phyloP scores from a whole-genome alignment of 306 rosid genomes.

The Vigna hirtella region DNA sequence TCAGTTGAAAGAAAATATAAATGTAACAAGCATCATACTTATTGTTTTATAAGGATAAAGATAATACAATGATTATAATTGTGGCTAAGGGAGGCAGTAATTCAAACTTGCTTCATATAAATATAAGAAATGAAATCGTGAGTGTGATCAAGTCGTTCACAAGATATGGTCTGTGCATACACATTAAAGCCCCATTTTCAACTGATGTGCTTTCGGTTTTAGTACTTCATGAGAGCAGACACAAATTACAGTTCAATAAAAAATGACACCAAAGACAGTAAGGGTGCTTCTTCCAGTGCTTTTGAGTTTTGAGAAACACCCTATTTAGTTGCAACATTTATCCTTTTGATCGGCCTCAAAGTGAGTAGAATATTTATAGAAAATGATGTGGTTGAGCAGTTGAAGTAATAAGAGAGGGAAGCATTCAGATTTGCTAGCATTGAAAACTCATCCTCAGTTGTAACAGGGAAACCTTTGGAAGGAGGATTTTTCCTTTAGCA shows the following conservation, averaged over 20 bases:
- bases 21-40: slow-evolving; percentile 30
- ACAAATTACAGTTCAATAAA: not conserved
- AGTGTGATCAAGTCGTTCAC: slow-evolving; percentile 2
- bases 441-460: not conserved
- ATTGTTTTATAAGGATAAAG: slow-evolving; percentile 31
- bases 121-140: slow-evolving; percentile 11
- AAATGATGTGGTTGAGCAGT: not conserved
- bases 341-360: not conserved
- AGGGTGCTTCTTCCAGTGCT: slow-evolving; percentile 7
- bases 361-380: not conserved
- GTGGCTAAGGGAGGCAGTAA: slow-evolving; percentile 6
- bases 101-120: slow-evolving; percentile 17
- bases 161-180: not conserved
- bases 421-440: slow-evolving; percentile 1
- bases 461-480: not conserved
- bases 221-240: not conserved
- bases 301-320: not conserved
- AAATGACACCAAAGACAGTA: not conserved
- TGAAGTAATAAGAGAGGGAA: not conserved
- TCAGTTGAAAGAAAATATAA: slow-evolving; percentile 43
- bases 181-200: not conserved
- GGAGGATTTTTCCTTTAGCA: not conserved
- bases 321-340: not conserved
- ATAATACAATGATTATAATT: slow-evolving; percentile 19
- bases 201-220: not conserved